Base-by-base conservation (phyloP, 495 filamentous ascomycete genomes). In the Parmelia sp. region DNA sequence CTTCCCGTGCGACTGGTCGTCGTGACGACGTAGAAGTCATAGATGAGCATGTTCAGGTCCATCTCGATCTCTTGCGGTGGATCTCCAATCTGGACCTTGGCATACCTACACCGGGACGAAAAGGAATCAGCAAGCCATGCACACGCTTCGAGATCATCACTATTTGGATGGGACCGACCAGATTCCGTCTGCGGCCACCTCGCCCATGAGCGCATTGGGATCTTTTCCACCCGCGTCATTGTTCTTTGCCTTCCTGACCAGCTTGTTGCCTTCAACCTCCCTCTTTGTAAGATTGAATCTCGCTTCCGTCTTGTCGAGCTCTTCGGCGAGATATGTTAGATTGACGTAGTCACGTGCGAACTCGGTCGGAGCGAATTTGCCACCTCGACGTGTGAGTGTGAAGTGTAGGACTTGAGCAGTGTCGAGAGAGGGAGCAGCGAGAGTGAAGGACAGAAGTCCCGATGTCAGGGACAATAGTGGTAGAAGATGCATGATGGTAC, bases 21-120 rank as follows among this genome's bases (percentile, higher is more conserved):
- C 4, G 64, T 71, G 27, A 63, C 31, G 4, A 75, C 60, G 60
- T 71, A 71, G 45, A 72, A 75, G 60, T 75, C 74, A 4, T 68
- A 69, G 0, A 69, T 65, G 35, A 75, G 57, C 73, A 75, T 75
- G 55, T 75, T 73, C 37, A 75, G 62, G 44, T 75, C 74, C 57
- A 74, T 57, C 57, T 75, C 69, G 39, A 75, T 66, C 45, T 59
- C 61, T 57, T 75, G 71, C n/a, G 71, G 65, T 44, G 67, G 71
- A 12, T 66, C 58, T 31, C 73, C 73, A 21, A 75, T 66, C 0
- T 65, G 29, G 36, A 74, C 51, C 31, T 66, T 73, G 1, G 73
- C 67, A 56, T 71, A 70, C 73, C 73, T 74, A 36, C 29, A 47
- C 14, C 21, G 19, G 17, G 23, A 53, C 33, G 23, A 29, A 29